Evolutionary conservation across 495 filamentous ascomycete genomes (phyloP).

Genomic region (Aspergillus indologenus): DNA sequence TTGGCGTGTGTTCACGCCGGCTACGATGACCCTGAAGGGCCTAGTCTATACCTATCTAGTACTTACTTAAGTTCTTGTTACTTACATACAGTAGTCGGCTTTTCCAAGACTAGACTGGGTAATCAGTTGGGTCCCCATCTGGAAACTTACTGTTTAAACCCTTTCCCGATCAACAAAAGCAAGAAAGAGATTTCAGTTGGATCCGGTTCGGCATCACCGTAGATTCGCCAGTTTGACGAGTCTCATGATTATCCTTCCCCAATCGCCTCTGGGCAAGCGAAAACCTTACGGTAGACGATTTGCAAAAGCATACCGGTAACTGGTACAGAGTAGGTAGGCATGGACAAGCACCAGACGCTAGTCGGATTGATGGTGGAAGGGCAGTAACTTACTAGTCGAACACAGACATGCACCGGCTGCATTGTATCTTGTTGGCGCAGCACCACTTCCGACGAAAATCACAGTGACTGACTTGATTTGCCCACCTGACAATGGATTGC

Average conservation of each 20-base stretch:
- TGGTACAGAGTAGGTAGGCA: no score
- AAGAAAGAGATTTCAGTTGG: neutral
- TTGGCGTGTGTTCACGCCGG: no score
- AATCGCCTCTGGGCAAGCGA: constrained; percentile 9
- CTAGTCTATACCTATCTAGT: no score
- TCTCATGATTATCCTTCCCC: constrained; percentile 20
- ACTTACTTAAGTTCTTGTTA: neutral
- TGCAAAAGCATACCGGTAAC: neutral
- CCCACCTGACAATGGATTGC: neutral
- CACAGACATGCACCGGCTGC: neutral
- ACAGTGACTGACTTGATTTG: neutral
- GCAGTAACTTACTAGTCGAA: neutral
- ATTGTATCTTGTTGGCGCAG: neutral
- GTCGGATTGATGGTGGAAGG: constrained; percentile 4
- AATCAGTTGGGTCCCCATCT: no score
- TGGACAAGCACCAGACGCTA: neutral
- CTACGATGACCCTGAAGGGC: neutral
- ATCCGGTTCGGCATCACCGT: constrained; percentile 4
- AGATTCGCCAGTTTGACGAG: constrained; percentile 13
- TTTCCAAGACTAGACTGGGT: no score
- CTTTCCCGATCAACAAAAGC: neutral
- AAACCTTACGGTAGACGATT: no score
- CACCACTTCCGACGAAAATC: neutral
- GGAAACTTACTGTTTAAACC: neutral
- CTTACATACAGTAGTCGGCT: neutral